Evolutionary conservation across 2,329 filamentous ascomycete genomes (phyloP), one percentile per base, ranked within the genome.

Genomic region (Stemphylium lycopersici): DNA sequence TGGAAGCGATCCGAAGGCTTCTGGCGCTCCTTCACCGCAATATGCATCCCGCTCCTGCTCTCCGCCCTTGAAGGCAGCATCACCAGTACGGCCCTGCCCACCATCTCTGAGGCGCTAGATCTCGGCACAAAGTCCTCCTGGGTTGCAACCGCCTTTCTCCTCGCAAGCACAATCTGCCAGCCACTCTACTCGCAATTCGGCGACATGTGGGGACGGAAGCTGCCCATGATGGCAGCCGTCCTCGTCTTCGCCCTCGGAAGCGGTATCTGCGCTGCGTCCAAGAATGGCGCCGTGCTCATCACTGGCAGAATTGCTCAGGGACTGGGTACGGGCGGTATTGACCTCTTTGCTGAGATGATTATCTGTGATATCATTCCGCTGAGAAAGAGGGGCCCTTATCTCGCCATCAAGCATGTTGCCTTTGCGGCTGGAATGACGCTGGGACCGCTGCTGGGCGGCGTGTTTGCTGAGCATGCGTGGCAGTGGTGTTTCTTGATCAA

Each of bases 251-350:
- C 73, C 0, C 59, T 86, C 0, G 84, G 84, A 0, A 84, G 82
- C 50, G 81, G 78, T 0, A 73, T 87, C 3, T 78, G 74, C 37
- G 84, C 82, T 0, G 78, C 77, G 0, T 80, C 84, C 0, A 74
- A 63, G 0, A 78, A 59, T 6, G 73, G 71, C 0, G 63, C 59
- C 0, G 79, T 80, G 64, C 72, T 89, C 2, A 83, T 88, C 12
- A 78, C 75, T 56, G 83, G 82, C n/a, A 77, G 84, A 0, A 77
- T 77, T 0, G 67, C 87, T 1, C 83, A 87, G 51, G 85, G 85
- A 0, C 62, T 81, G 2, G 81, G 81, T 0, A 76, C 71, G 1
- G 80, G 78, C 2, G 81, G 81, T 0, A 75, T 80, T 58, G 75
- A 75, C 44, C 64, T 80, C 36, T 68, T 84, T 2, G 71, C 77